Base-by-base conservation (phyloP, 2,329 filamentous ascomycete species). In the Hypomyces perniciosus region DNA sequence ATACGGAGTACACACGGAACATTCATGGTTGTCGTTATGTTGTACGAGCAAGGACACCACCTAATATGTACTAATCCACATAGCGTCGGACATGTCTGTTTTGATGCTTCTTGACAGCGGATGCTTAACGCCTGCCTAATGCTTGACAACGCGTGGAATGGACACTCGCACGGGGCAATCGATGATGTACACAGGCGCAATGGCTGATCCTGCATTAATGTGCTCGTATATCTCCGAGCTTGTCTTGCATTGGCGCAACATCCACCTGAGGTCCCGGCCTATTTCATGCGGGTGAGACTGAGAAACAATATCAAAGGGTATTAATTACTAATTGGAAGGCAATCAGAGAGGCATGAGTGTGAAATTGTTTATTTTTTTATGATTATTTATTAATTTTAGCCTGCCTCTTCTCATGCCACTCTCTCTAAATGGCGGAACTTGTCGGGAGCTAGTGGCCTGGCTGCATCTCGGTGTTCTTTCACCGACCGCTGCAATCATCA, bases 381-480 rank as follows among this genome's bases (percentile, higher is more conserved):
- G 3, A 20, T 20, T 20, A 20, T 20, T 20, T 20, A 20, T 20
- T 20, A 20, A 20, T 20, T 20, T 20, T 20, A 20, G 20, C 20
- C 20, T 20, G 20, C 20, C 20, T 20, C 20, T 20, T 20, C 20
- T 20, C 20, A 20, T 20, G 20, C 20, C 20, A 20, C 20, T 20
- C 20, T 20, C 20, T 20, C 20, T 20, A 20, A 20, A 20, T 20
- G 20, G 33, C 34, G 34, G 44, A 39, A 29, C 44, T 45, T 38
- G 10, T 30, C 37, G 43, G 38, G 31, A 42, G 10, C 34, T 33
- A 26, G 30, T 31, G n/a, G 35, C 42, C 30, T 44, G 35, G 46
- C 49, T 53, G 46, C 37, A 45, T 50, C 51, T 50, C 51, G 38
- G 46, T 33, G 37, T 50, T 53, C 47, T 31, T 29, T 41, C 35